Base-by-base conservation (phyloP, 495 filamentous ascomycete species). In the Pseudotulostoma volvatum region DNA sequence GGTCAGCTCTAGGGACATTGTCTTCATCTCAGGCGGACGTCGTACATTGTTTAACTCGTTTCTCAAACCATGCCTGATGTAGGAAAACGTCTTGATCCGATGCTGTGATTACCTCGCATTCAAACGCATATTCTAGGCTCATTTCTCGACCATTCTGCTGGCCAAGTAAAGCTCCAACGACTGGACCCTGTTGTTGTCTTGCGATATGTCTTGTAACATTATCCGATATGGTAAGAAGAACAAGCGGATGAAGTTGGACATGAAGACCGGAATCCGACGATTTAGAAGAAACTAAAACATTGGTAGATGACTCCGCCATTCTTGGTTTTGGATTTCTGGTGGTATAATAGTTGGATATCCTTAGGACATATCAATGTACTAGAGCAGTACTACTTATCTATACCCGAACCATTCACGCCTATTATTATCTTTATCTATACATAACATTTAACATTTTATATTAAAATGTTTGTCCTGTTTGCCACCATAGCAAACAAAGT, bases 221-320 rank as follows among this genome's bases (percentile, higher is more conserved):
- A 63, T 99, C 90, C 37, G 87, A 94, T 43, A 99, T 87, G 14
- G 82, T 93, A 59, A 99, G 83, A 37, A 96, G 76, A 20, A 92
- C 84, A 7, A 99, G 77, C 31, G 90, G 90, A 52, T 99, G 90
- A 3, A 99, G 76, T 47, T 84, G 79, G 19, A 87, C 76, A 46
- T 81, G 74, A 13, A 92, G 74, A 16, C 80, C 77, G 9, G 82
- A 83, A 46, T 78, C 74, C 40, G 86, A 82, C 7, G 81, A 73
- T 49, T 78, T 70, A 7, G 61, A 64, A 1, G 77, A 80, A 21
- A 82, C 49, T 19, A 81, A 66, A 7, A 71, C 65, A 18, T 65
- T 64, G 17, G 13, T 34, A 15, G 47, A 14, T 11, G 52, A 37
- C n/a, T 55, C 54, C 44, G 54, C 49, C 44, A 48, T 62, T n/a